Conservation (phyloP, 2,329 filamentous ascomycete genomes). For the Emmonsiellopsis sp. region DNA sequence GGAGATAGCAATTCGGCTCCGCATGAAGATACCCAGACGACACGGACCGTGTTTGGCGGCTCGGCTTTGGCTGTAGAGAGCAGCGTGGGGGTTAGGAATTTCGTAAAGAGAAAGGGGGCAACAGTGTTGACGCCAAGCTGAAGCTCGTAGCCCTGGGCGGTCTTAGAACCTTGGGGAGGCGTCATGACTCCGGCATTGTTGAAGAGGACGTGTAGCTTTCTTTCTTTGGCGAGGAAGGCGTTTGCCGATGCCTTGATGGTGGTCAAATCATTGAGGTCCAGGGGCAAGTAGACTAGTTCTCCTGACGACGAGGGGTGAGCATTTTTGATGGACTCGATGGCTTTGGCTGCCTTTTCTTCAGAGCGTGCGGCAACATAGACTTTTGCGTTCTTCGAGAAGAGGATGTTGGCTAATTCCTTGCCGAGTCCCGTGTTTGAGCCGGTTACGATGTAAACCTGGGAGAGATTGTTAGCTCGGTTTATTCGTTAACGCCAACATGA, state of each 20-base stretch:
- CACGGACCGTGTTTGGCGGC: constrained; percentile 18
- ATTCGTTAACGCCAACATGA: background rate
- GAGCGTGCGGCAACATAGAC: constrained; percentile 38
- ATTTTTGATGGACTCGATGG: constrained; percentile 31
- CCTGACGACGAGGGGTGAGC: constrained; percentile 20
- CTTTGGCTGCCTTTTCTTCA: constrained; percentile 26
- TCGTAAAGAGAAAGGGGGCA: constrained; percentile 31
- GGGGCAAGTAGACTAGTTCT: constrained; percentile 24
- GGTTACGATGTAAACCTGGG: constrained; percentile 30
- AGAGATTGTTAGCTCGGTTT: background rate
- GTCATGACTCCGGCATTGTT: constrained; percentile 26
- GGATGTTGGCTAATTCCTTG: constrained; percentile 29
- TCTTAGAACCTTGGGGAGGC: constrained; percentile 24
- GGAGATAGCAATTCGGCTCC: constrained; percentile 8
- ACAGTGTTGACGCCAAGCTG: constrained; percentile 34
- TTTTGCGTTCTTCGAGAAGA: constrained; percentile 34
- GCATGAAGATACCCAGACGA: constrained; percentile 23
- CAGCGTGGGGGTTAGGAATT: constrained; percentile 28
- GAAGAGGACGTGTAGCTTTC: constrained; percentile 29
- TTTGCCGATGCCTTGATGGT: constrained; percentile 30
- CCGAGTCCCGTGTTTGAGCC: constrained; percentile 31
- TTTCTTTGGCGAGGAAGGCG: constrained; percentile 26
- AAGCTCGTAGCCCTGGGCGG: constrained; percentile 24
- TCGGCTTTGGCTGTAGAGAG: constrained; percentile 18
- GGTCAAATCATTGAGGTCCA: constrained; percentile 32